Conservation (phyloP, 768 basidiomycete species). For the Termitomyces sp. region DNA sequence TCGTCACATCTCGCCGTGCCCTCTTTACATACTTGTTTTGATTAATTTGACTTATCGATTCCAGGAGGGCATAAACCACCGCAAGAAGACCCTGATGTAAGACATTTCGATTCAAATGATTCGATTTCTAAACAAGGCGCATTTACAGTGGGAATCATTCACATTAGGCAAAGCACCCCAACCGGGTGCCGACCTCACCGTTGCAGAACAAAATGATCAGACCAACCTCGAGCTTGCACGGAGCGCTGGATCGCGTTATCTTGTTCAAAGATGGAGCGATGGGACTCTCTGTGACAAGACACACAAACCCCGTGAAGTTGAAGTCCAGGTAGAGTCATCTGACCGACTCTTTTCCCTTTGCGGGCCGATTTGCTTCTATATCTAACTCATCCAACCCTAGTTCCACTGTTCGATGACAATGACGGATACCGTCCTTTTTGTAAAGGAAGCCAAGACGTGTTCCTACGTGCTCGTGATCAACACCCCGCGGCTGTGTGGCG, state of each 20-base stretch:
- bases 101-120: conserved; percentile 25
- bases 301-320: conserved; percentile 80
- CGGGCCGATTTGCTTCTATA: background rate
- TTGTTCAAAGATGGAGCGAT: conserved; percentile 88
- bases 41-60: conserved; percentile 14
- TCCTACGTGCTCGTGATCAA: conserved; percentile 92
- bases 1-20: conserved; percentile 1
- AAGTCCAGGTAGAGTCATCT: conserved; percentile 69
- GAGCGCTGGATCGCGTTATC: conserved; percentile 80
- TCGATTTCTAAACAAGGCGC: conserved; percentile 16
- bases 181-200: conserved; percentile 59
- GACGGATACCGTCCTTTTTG: conserved; percentile 84
- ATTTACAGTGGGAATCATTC: conserved; percentile 67
- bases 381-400: conserved; percentile 31
- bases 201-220: conserved; percentile 62
- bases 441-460: conserved; percentile 93
- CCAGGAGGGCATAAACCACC: conserved; percentile 73
- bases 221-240: conserved; percentile 75
- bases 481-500: conserved; percentile 89
- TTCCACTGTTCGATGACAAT: conserved; percentile 97
- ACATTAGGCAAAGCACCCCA: conserved; percentile 74
- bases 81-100: conserved; percentile 81
- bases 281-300: conserved; percentile 95
- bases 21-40: conserved; percentile 5
- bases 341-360: conserved; percentile 3